phyloP scores from a whole-genome alignment of 768 basidiomycete genomes.

The Kockovaella imperatae region DNA sequence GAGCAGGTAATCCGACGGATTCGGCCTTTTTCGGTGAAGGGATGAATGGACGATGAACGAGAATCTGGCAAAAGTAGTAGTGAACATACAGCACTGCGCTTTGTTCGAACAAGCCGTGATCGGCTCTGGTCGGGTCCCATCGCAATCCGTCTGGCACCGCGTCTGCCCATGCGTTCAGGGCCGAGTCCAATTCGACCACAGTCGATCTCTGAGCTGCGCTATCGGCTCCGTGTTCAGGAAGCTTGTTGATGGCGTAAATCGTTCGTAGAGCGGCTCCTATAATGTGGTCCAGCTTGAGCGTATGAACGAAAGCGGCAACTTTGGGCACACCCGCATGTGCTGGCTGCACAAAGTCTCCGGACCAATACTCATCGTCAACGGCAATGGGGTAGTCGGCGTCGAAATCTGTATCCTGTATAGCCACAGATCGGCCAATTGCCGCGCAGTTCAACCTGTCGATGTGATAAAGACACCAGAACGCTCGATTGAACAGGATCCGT shows the following conservation, averaged over 20 bases:
- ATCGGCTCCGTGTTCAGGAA: conserved; percentile 33
- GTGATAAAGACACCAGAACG: conserved; percentile 56
- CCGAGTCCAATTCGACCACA: conserved; percentile 61
- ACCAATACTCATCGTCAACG: conserved; percentile 77
- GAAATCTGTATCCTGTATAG: conserved; percentile 62
- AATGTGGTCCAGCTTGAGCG: conserved; percentile 57
- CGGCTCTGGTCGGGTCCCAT: conserved; percentile 54
- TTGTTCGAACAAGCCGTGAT: conserved; percentile 54
- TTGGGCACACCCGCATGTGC: conserved; percentile 40
- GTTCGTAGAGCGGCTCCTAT: conserved; percentile 56
- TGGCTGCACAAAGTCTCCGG: conserved; percentile 60
- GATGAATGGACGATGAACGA: conserved; percentile 71
- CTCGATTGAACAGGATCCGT: conserved; percentile 71
- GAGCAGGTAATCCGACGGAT: conserved; percentile 52
- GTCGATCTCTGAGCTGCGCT: conserved; percentile 45
- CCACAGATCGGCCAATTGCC: conserved; percentile 61
- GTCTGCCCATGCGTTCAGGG: conserved; percentile 65
- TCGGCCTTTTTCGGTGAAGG: conserved; percentile 55
- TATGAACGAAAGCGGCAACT: conserved; percentile 55
- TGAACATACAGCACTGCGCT: conserved; percentile 55
- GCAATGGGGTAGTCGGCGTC: conserved; percentile 66
- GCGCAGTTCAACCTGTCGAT: conserved; percentile 45
- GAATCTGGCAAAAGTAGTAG: conserved; percentile 58
- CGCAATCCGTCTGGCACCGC: conserved; percentile 56
- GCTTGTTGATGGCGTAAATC: conserved; percentile 65